Evolutionary conservation across 2,329 filamentous ascomycete genomes (phyloP).

Genomic region (Chaetoscypha palmicola): DNA sequence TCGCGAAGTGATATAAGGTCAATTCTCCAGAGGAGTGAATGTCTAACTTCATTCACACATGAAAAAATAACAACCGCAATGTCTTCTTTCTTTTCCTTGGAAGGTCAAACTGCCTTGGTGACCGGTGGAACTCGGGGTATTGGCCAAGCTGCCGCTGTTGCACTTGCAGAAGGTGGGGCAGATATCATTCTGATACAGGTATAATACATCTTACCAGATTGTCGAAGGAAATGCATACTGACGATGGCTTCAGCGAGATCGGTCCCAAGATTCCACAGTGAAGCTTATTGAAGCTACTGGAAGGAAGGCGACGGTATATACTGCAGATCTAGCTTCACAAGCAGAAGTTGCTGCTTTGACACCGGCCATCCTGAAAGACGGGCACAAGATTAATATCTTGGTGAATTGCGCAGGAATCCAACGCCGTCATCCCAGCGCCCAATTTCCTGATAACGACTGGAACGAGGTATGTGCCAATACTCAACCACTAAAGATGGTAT

Average conservation of each 20-base stretch:
- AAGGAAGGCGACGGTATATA: conserved; percentile 61
- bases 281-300: conserved; percentile 56
- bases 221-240: neutral
- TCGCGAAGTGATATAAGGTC: too few relatives aligned
- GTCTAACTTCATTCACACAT: too few relatives aligned
- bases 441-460: conserved; percentile 35
- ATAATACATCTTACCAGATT: conserved; percentile 6
- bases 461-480: conserved; percentile 40
- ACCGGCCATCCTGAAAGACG: conserved; percentile 50
- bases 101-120: conserved; percentile 33
- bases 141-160: conserved; percentile 33
- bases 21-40: too few relatives aligned
- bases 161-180: conserved; percentile 34
- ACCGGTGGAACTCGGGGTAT: conserved; percentile 35
- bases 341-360: conserved; percentile 53
- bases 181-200: conserved; percentile 36
- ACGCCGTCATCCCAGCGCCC: conserved; percentile 31
- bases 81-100: conserved; percentile 29
- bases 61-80: conserved; percentile 21
- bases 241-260: conserved; percentile 22
- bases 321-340: conserved; percentile 59
- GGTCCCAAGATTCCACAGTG: conserved; percentile 39
- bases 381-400: conserved; percentile 37
- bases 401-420: conserved; percentile 40
- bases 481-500: neutral